Evolutionary conservation across 176 grass and related monocot species (phyloP).

Genomic region (Lolium multiflorum): DNA sequence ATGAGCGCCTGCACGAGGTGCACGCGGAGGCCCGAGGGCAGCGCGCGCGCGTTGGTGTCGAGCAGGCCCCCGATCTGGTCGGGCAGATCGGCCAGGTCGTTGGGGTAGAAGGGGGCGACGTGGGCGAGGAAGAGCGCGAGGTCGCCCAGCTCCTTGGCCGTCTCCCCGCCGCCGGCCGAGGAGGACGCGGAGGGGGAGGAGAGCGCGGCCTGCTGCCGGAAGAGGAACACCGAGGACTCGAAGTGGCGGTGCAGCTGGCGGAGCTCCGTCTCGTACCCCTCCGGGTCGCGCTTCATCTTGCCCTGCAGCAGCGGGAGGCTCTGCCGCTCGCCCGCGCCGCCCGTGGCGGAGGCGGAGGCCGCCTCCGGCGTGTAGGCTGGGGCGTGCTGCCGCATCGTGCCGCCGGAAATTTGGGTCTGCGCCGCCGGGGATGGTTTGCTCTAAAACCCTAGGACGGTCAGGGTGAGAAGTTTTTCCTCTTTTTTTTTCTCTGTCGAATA

Average conservation of each 20-base stretch:
- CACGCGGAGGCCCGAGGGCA: conserved; percentile 67
- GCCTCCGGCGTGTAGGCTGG: conserved; percentile 76
- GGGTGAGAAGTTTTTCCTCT: neutral
- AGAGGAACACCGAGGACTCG: conserved; percentile 86
- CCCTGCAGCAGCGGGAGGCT: conserved; percentile 79
- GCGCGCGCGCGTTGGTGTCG: conserved; percentile 58
- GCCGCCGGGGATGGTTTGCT: conserved; percentile 9
- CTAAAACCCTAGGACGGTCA: neutral
- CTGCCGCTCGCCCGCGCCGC: conserved; percentile 46
- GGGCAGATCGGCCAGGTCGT: conserved; percentile 65
- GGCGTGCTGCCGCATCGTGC: conserved; percentile 54
- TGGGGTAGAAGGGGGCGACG: conserved; percentile 82
- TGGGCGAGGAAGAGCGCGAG: conserved; percentile 85
- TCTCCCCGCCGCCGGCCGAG: conserved; percentile 44
- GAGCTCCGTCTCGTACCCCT: conserved; percentile 86
- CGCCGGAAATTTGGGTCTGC: neutral
- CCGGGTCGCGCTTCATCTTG: conserved; percentile 96
- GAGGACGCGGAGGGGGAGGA: conserved; percentile 47
- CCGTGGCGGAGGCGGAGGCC: conserved; percentile 46
- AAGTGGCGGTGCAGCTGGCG: conserved; percentile 79
- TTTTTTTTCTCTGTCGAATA: neutral
- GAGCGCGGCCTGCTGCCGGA: conserved; percentile 72
- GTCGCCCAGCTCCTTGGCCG: conserved; percentile 91
- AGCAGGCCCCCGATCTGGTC: conserved; percentile 68
- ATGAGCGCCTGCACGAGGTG: conserved; percentile 87